Evolutionary conservation across 1,139 yeast species (phyloP), one percentile per base, ranked within the genome.

Genomic region (Blastobotrys malaysiensis): DNA sequence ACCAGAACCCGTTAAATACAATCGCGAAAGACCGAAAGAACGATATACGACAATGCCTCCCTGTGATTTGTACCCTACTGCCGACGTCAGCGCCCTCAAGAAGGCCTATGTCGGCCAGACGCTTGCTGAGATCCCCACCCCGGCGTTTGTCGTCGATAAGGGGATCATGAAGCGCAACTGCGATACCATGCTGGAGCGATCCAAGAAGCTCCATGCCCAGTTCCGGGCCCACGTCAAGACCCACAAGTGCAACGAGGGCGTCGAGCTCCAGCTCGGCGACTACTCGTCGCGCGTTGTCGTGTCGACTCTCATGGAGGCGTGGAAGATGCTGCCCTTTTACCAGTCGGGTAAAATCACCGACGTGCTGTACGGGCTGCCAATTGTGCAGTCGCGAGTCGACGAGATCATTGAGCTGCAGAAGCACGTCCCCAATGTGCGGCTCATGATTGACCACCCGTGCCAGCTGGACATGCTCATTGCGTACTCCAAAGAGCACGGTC

Each of bases 211-310:
- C n/a, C 79, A 76, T 2, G 91, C 77, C 5, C 70, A 66, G 18
- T 84, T 80, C 67, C 71, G 91, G 55, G 84, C 88, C 2, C 95
- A 86, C 65, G 81, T 87, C 24, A 87, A 87, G 69, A 87, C 95
- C 0, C 91, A 86, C 67, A 87, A 86, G 64, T 73, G 81, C 4
- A 63, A 70, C 26, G 80, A 79, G 55, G 83, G 80, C 5, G 71
- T 80, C 1, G 45, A 68, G 64, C 18, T 60, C 46, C 60, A 86
- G 62, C 61, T 68, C 65, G 70, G 73, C 3, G 84, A 53, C 73
- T 75, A 7, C 36, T 73, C 66, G 1, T 65, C 70, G 1, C 72
- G 77, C 48, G 76, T 86, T 19, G 82, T 87, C n/a, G 88, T 86
- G 0, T 84, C 91, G 0, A 87, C 95, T 0, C 64, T 85, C 50